Percentiles rank a stretch among this genome's conserved stretches.
Evolutionary conservation across 164 flowering plant species (phyloP).

Genomic region (Stephania cephalantha): DNA sequence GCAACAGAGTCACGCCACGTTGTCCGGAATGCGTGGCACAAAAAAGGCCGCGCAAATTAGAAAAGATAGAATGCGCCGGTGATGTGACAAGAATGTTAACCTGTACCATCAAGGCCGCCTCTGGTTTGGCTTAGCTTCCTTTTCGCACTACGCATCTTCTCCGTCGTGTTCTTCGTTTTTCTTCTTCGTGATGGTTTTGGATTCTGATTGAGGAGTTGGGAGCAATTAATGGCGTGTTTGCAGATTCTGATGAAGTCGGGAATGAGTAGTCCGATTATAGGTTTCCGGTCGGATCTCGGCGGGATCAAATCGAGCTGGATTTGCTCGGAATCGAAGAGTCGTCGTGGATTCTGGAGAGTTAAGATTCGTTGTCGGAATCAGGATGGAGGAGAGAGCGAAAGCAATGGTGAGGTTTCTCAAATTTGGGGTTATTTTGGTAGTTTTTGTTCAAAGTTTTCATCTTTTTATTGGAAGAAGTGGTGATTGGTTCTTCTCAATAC

Average conservation of each 20-base stretch:
- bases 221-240: constrained; percentile 30
- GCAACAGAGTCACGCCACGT: neutral
- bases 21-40: constrained; percentile 5
- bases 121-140: no score
- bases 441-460: neutral
- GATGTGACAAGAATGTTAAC: neutral
- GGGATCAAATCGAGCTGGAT: constrained; percentile 18
- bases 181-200: neutral
- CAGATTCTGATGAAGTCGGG: constrained; percentile 28
- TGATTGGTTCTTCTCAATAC: no score
- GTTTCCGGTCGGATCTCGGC: constrained; percentile 18
- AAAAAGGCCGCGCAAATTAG: constrained; percentile 7
- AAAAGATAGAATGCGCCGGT: constrained; percentile 5
- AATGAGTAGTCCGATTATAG: constrained; percentile 15
- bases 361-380: constrained; percentile 30
- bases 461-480: neutral
- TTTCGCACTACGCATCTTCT: neutral
- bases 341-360: constrained; percentile 11
- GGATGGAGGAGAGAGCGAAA: constrained; percentile 34
- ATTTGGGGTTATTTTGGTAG: neutral
- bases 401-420: constrained; percentile 31
- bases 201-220: constrained; percentile 9
- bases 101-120: neutral
- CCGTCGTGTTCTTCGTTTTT: neutral
- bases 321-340: constrained; percentile 13